Evolutionary conservation across 352 stramenopile species (phyloP).

Genomic region (Blastocystis sp.): DNA sequence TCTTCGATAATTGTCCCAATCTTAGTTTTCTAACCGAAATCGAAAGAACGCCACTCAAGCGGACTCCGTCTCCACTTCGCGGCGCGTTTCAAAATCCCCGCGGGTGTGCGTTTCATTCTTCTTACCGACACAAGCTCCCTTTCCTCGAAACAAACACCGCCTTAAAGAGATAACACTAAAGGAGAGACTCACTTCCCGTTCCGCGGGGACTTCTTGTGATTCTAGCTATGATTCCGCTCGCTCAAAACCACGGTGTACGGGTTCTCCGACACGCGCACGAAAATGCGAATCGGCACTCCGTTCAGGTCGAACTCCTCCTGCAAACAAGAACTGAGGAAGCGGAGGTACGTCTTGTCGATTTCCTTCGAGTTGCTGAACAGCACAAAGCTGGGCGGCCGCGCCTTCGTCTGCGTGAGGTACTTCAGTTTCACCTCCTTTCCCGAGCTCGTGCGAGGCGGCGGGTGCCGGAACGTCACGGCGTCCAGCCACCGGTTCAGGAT

Average conservation of each 20-base stretch:
- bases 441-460: slow-evolving; percentile 55
- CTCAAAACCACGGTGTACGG: neutral
- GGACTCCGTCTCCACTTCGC: neutral
- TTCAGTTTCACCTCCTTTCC: slow-evolving; percentile 35
- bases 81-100: slow-evolving; percentile 26
- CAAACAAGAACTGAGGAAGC: slow-evolving; percentile 71
- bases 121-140: slow-evolving; percentile 7
- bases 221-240: neutral
- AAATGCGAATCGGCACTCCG: slow-evolving; percentile 72
- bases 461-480: slow-evolving; percentile 59
- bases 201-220: neutral
- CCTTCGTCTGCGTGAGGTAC: slow-evolving; percentile 71
- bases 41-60: neutral
- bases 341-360: slow-evolving; percentile 70
- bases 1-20: slow-evolving; percentile 10
- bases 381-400: slow-evolving; percentile 73
- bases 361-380: slow-evolving; percentile 72
- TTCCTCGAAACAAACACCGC: neutral
- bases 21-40: slow-evolving; percentile 5
- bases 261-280: slow-evolving; percentile 53
- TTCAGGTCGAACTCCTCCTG: slow-evolving; percentile 72
- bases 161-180: neutral
- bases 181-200: slow-evolving; percentile 5
- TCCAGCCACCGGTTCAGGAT: slow-evolving; percentile 73
- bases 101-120: neutral